Percentiles rank a stretch among this genome's conserved stretches.
phyloP scores from a whole-genome alignment of 805 yeast genomes.

The Saccharomycopsis synnaedendra region DNA sequence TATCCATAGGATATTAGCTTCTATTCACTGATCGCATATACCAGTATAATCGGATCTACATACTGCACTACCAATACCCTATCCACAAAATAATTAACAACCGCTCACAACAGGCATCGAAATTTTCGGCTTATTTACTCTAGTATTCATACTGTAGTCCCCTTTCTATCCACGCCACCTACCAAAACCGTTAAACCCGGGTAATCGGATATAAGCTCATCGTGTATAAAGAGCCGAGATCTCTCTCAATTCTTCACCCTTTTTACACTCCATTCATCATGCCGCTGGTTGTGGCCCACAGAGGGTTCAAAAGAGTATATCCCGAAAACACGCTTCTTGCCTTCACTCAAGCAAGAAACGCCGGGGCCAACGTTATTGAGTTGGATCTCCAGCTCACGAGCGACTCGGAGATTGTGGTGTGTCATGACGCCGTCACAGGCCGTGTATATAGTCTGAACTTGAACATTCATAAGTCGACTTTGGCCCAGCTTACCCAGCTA shows the following conservation, averaged over 20 bases:
- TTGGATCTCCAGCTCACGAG: slow-evolving; percentile 27
- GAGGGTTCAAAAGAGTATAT: slow-evolving; percentile 15
- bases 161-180: too few species aligned
- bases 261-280: background rate
- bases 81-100: too few species aligned
- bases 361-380: slow-evolving; percentile 26
- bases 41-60: too few species aligned
- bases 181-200: too few species aligned
- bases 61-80: too few species aligned
- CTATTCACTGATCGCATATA: too few species aligned
- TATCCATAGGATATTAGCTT: too few species aligned
- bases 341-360: slow-evolving; percentile 24
- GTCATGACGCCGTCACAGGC: slow-evolving; percentile 25
- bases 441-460: slow-evolving; percentile 24
- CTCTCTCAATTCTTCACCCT: background rate
- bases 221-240: too few species aligned
- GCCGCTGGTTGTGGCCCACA: slow-evolving; percentile 6
- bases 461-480: slow-evolving; percentile 21
- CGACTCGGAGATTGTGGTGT: slow-evolving; percentile 24
- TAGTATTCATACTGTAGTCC: too few species aligned
- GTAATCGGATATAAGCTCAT: too few species aligned
- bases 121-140: too few species aligned
- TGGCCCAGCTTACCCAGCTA: slow-evolving; percentile 20
- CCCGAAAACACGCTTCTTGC: slow-evolving; percentile 29
- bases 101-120: too few species aligned